Conservation (phyloP, 2,329 filamentous ascomycete genomes). For the Cladosporium velox region DNA sequence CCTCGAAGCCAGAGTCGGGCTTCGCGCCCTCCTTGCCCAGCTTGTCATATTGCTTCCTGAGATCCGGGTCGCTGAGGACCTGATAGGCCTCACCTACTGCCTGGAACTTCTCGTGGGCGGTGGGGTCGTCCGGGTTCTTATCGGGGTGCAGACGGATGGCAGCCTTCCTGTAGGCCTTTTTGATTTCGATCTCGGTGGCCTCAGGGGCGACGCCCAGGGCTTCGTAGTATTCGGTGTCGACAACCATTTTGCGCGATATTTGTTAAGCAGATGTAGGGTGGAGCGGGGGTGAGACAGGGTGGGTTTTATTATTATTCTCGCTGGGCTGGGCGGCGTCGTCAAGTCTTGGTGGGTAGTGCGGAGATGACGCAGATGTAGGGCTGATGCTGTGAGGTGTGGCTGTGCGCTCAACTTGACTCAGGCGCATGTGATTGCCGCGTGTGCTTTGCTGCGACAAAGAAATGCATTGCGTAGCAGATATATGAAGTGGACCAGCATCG, state of each 20-base stretch:
- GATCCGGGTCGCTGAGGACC: conserved; percentile 82
- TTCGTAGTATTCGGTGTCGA: conserved; percentile 95
- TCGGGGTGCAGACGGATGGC: conserved; percentile 95
- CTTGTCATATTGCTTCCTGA: conserved; percentile 93
- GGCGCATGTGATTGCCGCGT: conserved; percentile 16
- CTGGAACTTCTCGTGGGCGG: conserved; percentile 92
- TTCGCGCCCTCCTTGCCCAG: conserved; percentile 94
- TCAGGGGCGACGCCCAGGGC: conserved; percentile 75
- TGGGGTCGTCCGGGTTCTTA: conserved; percentile 96
- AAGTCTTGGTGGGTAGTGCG: conserved; percentile 9
- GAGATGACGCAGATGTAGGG: neutral
- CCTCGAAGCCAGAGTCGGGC: conserved; percentile 86
- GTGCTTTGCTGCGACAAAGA: neutral
- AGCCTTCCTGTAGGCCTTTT: conserved; percentile 89
- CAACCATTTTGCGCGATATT: conserved; percentile 68
- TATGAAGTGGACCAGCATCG: neutral
- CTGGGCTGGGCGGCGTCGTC: conserved; percentile 10
- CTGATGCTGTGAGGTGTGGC: neutral
- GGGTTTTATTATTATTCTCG: conserved; percentile 16
- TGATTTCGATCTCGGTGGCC: conserved; percentile 91
- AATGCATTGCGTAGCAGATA: neutral
- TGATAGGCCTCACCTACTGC: conserved; percentile 72
- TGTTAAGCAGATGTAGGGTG: conserved; percentile 2
- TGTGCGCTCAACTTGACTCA: conserved; percentile 4
- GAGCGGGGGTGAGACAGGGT: neutral